These are phyloP conservation scores for Jatropha curcas DNA, from an alignment of 345 rosid species.

Conservation along the genomic window DNA sequence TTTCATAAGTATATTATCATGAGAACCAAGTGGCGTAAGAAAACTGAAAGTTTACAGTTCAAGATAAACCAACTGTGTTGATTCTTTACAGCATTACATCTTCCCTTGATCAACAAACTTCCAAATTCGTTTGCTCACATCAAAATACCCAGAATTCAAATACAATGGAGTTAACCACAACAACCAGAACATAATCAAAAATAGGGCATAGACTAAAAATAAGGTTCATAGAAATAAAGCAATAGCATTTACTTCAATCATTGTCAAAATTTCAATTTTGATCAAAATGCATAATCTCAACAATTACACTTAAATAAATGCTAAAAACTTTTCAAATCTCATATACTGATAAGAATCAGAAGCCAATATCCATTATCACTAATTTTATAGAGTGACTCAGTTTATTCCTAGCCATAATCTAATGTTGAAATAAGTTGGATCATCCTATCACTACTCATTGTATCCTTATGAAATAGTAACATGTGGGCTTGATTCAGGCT, in stretches of 20 bases:
- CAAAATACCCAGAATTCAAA: background rate
- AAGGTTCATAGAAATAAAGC: background rate
- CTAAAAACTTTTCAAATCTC: too few species aligned
- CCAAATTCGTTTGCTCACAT: background rate
- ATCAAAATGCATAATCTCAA: too few species aligned
- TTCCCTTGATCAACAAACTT: slow-evolving; percentile 1
- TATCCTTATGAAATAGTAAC: background rate
- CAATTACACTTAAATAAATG: too few species aligned
- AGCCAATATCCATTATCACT: too few species aligned
- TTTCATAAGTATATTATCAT: background rate
- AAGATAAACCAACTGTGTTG: background rate
- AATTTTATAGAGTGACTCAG: too few species aligned
- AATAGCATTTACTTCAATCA: background rate
- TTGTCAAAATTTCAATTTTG: background rate
- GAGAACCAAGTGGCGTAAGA: background rate
- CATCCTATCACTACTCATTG: background rate
- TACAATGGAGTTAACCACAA: background rate
- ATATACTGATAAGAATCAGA: too few species aligned
- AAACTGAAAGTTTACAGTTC: too few species aligned
- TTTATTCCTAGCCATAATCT: too few species aligned
- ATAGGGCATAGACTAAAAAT: background rate
- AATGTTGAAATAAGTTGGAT: background rate
- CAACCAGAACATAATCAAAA: background rate
- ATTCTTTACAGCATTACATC: background rate
- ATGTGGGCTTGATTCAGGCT: background rate